Base-by-base conservation (phyloP, 2,329 filamentous ascomycete species). In the Aspergillus bombycis region DNA sequence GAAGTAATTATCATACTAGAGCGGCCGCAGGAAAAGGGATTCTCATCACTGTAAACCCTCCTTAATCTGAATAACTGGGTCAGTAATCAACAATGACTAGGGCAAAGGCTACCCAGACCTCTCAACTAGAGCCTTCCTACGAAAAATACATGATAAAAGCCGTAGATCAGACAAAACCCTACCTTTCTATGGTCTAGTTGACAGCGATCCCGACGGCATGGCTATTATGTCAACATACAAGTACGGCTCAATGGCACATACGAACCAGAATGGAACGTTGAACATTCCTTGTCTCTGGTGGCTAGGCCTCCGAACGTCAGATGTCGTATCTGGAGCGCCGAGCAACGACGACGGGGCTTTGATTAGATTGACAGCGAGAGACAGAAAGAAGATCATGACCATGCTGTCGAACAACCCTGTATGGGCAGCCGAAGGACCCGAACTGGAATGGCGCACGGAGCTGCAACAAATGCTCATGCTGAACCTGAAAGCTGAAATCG, bases 31-130 rank as follows among this genome's bases (percentile, higher is more conserved):
- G 79, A 16, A 72, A 82, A 57, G 85, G 86, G 4, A 77, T 89
- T 14, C 70, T 88, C 11, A 69, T 89, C 54, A 89, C 87, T 4
- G 85, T 87, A 74, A 69, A 79, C 36, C 3, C 26, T 46, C 19
- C 38, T 28, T 9, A 30, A 28, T 41, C 26, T 41, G 38, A 28
- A 21, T 26, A 8, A 10, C 38, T 48, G 7, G 21, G 28, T 4
- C 12, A 28, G 28, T 46, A 4, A 65, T n/a, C 55, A 53, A 62
- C 36, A 34, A 16, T 16, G n/a, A 21, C 43, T 57, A 88, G 85
- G 88, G 83, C 0, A 89, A 89, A 80, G 88, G 88, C 4, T 89
- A 89, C 68, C 88, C 88, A 1, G 88, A 90, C 68, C 73, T 89
- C 30, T 78, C 80, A 36, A 88, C 86, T 10, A 81, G 87, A 43